Base-by-base conservation (phyloP, 1,284 basidiomycete species). In the Singerocomus inundabilis region DNA sequence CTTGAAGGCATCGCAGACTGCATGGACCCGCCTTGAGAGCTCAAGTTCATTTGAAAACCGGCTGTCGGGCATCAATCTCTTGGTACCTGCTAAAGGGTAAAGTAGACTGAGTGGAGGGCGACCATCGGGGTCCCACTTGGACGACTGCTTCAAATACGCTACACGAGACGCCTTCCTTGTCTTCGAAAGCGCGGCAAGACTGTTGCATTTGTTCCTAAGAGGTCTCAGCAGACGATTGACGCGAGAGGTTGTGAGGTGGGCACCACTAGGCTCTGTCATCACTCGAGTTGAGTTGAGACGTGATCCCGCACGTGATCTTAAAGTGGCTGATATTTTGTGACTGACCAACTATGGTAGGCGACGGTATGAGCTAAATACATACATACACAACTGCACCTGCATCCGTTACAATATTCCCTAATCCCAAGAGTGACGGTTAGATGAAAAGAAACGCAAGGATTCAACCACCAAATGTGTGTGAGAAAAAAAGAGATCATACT, bases 211-310 rank as follows among this genome's bases (percentile, higher is more conserved):
- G 53, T 70, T 76, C 39, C 78, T 75, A 31, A 84, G 68, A 25
- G 82, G 78, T 46, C 81, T 69, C 21, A 84, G 63, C 5, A 82
- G 67, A 34, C 81, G 76, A 51, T 74, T 75, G 51, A 81, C 72
- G 16, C 74, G 73, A n/a, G 76, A 69, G 8, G 70, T 69, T 1
- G 75, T 70, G 37, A 77, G 65, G 29, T 70, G 63, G 36, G 35
- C 41, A 45, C 53, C 54, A 28, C 39, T 46, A 5, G 45, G 24
- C 24, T 63, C 60, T 4, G 48, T 42, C 53, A 54, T 56, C 16
- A 25, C 24, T 36, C 13, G 16, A 24, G 25, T 25, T 16, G 26
- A 16, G 34, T 25, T 36, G 10, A 40, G 44, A 48, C 48, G 51
- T 33, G 47, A 49, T 18, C 35, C 28, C 2, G 25, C 63, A 64